Evolutionary conservation across 352 stramenopile species (phyloP), one percentile per base, ranked within the genome.

Genomic region (Pythium sukuiense): DNA sequence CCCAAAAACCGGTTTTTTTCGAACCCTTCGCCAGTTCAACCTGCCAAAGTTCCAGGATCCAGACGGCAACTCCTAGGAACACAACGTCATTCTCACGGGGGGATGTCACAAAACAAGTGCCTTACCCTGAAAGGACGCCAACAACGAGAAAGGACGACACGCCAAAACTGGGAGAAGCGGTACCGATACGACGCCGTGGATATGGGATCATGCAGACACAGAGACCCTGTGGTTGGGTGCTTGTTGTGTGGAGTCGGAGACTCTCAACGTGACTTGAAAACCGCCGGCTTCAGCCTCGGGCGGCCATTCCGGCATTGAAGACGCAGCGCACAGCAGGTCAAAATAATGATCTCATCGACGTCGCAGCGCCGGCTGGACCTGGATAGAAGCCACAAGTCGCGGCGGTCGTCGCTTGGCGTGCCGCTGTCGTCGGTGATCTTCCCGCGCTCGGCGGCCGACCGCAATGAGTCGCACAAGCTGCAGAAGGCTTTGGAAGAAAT

Each of bases 361-460:
- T 71, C 64, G 9, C 13, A 9, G 20, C 61, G 57, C 24, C 46
- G 49, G 9, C 20, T 68, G 5, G 66, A 72, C 18, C 20, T 60
- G 5, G 27, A 50, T 45, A 35, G 32, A 14, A 59, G 63, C 24
- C 52, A 61, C 24, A 37, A 59, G 9, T 50, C 70, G 50, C 74
- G 85, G 5, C 77, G 82, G 39, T 92, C 75, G 61, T 92, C 83
- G 9, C 55, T 90, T 13, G 83, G 80, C 0, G 76, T 91, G 45
- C 79, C 83, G 30, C 73, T 87, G 24, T 89, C 85, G 50, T 77
- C 81, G 32, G 70, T 92, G 35, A 90, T 93, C 65, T 91, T 92
- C 64, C 83, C 83, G 6, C 65, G 79, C 3, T 92, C 83, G n/a
- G 80, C 81, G 2, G 73, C 76, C 9, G 83, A 90, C 39, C 79